Evolutionary conservation across 257 asterid species (phyloP), one percentile per base, ranked within the genome.

Genomic region (Solanum sitiens): DNA sequence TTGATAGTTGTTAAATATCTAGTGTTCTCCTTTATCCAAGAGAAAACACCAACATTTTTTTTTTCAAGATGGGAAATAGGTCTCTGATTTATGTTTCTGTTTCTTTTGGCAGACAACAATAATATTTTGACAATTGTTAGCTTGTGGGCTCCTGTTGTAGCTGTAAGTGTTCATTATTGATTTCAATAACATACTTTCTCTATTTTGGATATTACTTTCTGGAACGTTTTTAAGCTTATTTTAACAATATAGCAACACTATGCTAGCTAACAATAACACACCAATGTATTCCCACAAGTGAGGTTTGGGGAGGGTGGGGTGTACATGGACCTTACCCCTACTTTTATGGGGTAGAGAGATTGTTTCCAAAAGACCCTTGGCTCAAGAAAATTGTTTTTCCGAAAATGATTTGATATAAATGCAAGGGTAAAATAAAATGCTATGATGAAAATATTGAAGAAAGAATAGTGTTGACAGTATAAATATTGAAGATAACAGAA

Each of bases 71-170:
- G 70, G 44, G 18, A 27, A 79, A 10, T 50, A 47, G 44, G n/a
- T 80, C 42, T 47, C 68, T 80, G 35, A 30, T 47, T 39, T 80
- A 50, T 30, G 80, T 79, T 83, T 89, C 88, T 80, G 45, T 45
- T 90, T 87, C 86, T 82, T 88, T 39, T 87, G 91, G 94, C 98
- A 97, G 99, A 90, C 84, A 95, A 97, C 91, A 88, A 95, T 84
- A 93, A 97, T 89, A 94, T 89, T 71, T 89, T 95, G 91, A 92
- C 99, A 8, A 50, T 97, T 47, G 98, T 90, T 88, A 94, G 98
- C 92, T 88, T 97, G 89, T 97, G 99, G 99, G 96, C 98, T 44
- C 99, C 99, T 35, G 98, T 97, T 92, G 92, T 97, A 83, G 98
- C 98, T 92, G 99, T 97, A 91, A 95, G 99, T 97, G 88, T 89